These are phyloP conservation scores for Vicia sativa DNA, from an alignment of 306 rosid genomes.

Conservation along the genomic window DNA sequence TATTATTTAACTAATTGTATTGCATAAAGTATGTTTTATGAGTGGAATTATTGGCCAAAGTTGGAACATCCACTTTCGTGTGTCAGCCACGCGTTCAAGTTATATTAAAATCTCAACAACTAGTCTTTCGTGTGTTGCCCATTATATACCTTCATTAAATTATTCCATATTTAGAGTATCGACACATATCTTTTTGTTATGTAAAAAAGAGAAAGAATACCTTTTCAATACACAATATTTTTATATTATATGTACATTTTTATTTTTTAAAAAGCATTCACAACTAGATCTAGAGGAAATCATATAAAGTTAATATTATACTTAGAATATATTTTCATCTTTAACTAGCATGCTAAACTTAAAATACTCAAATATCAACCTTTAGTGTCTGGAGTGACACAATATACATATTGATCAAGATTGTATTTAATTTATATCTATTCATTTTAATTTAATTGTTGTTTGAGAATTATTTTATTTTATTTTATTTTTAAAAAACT, in stretches of 20 bases:
- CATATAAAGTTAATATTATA: neutral
- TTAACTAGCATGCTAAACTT: neutral
- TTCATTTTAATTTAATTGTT: neutral
- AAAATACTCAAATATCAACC: neutral
- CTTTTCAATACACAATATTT: neutral
- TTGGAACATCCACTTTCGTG: constrained; percentile 31
- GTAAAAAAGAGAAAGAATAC: neutral
- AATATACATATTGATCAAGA: neutral
- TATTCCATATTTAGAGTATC: neutral
- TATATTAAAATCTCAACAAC: neutral
- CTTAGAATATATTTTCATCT: neutral
- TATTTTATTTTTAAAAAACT: too few species aligned
- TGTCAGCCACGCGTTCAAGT: constrained; percentile 22
- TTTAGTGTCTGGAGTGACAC: neutral
- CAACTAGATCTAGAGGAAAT: neutral
- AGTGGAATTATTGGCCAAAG: constrained; percentile 1
- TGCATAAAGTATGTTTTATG: neutral
- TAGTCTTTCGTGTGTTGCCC: constrained; percentile 37
- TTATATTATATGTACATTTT: neutral
- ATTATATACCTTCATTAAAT: neutral
- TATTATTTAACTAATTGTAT: neutral
- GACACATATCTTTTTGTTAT: neutral
- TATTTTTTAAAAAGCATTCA: neutral
- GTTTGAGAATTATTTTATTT: too few species aligned
- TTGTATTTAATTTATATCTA: neutral